Evolutionary conservation across 345 rosid genomes (phyloP).

Genomic region (Brassica rapa): DNA sequence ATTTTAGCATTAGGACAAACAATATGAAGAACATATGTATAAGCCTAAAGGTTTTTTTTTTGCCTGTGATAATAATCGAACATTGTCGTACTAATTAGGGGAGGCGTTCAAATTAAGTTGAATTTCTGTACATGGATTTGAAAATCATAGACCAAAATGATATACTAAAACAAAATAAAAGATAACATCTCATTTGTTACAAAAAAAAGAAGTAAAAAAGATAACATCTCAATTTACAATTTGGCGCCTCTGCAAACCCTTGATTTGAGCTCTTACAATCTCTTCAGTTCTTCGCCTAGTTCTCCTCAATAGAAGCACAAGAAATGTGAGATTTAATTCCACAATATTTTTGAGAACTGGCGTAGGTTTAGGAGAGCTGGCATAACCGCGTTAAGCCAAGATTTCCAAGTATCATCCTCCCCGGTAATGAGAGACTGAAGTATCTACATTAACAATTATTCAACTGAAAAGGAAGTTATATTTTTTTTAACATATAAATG

Average conservation of each 20-base stretch:
- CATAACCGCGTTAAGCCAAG: slow-evolving; percentile 93
- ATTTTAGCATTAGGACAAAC: no score
- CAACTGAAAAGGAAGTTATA: no score
- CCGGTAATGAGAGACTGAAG: no score
- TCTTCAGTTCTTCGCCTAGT: not conserved
- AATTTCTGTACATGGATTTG: not conserved
- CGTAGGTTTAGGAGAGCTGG: slow-evolving; percentile 71
- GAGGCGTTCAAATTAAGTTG: not conserved
- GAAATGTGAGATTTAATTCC: not conserved
- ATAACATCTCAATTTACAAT: no score
- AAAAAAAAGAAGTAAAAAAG: no score
- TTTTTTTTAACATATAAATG: no score
- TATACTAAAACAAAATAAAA: not conserved
- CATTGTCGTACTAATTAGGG: not conserved
- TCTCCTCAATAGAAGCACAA: not conserved
- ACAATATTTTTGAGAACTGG: slow-evolving; percentile 50
- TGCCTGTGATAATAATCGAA: not conserved
- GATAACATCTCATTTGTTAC: not conserved
- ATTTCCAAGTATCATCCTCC: slow-evolving; percentile 74
- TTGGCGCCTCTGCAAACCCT: no score
- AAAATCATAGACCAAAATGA: not conserved
- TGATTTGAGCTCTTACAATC: no score
- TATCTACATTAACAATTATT: no score
- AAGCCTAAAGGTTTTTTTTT: no score
- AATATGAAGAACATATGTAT: no score